These are phyloP conservation scores for Colletotrichum sp. DNA, from an alignment of 2,329 filamentous ascomycete species.

Conservation along the genomic window DNA sequence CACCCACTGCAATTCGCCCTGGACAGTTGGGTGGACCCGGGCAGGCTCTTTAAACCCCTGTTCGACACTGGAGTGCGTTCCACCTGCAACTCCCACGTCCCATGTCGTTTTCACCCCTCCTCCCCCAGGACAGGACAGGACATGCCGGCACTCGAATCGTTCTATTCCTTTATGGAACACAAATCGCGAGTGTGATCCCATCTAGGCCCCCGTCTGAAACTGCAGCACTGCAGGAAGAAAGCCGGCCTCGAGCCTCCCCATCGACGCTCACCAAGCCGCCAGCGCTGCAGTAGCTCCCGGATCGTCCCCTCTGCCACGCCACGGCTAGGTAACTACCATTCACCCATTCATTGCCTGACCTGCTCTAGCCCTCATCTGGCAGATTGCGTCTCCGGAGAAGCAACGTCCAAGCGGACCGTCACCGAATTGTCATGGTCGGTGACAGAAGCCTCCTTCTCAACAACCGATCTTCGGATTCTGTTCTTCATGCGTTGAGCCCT, in stretches of 20 bases:
- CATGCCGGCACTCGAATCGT: conserved; percentile 4
- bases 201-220: conserved; percentile 4
- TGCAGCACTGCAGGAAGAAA: background rate
- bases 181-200: background rate
- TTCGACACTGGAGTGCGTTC: background rate
- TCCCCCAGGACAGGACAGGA: background rate
- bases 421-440: background rate
- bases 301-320: background rate
- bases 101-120: background rate
- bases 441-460: background rate
- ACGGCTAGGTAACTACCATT: background rate
- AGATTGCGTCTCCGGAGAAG: background rate
- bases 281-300: conserved; percentile 7
- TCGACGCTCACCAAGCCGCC: background rate
- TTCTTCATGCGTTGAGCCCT: background rate
- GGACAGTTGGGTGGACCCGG: background rate
- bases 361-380: background rate
- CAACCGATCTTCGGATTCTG: background rate
- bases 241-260: background rate
- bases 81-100: background rate
- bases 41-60: conserved; percentile 5
- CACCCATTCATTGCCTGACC: background rate
- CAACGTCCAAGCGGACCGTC: background rate
- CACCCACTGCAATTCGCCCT: background rate
- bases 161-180: background rate